These are phyloP conservation scores for Zhuliangozyma blackwelliae DNA, from an alignment of 1,139 yeast genomes.

Conservation along the genomic window DNA sequence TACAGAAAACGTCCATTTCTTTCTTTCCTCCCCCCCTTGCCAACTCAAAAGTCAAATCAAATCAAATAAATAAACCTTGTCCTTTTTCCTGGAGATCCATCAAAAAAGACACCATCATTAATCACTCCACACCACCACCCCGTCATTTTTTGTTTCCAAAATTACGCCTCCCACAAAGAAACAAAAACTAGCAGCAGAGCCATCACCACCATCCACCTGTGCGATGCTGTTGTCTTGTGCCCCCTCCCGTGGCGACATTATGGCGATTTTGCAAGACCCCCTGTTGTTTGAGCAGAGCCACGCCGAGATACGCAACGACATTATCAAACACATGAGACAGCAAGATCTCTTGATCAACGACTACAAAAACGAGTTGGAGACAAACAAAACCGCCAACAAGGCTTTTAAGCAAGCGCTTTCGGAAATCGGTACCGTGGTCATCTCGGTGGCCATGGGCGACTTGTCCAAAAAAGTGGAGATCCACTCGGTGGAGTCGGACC, in stretches of 20 bases:
- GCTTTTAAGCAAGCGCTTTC: slow-evolving; percentile 74
- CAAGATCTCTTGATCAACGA: slow-evolving; percentile 29
- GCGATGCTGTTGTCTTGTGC: neutral
- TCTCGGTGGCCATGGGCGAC: slow-evolving; percentile 84
- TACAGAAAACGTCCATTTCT: too few relatives aligned
- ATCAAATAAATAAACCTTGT: too few relatives aligned
- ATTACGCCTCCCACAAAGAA: slow-evolving; percentile 12
- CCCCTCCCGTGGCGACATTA: slow-evolving; percentile 21
- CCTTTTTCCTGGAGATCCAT: too few relatives aligned
- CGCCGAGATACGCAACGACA: slow-evolving; percentile 29
- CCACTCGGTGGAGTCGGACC: slow-evolving; percentile 69
- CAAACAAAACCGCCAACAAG: slow-evolving; percentile 60
- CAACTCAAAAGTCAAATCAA: too few relatives aligned
- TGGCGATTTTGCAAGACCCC: slow-evolving; percentile 41
- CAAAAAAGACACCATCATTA: too few relatives aligned
- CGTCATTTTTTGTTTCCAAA: slow-evolving; percentile 8
- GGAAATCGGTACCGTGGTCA: slow-evolving; percentile 79
- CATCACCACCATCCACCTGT: slow-evolving; percentile 1
- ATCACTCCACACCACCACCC: too few relatives aligned
- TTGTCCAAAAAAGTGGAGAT: slow-evolving; percentile 71
- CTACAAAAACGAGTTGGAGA: slow-evolving; percentile 40
- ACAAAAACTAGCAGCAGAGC: slow-evolving; percentile 3
- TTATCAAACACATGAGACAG: slow-evolving; percentile 25
- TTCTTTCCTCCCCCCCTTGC: too few relatives aligned
- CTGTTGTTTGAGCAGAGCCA: slow-evolving; percentile 27